Percentiles rank a stretch among this genome's conserved stretches.
Evolutionary conservation across 495 filamentous ascomycete species (phyloP).

Genomic region (Trichoderma asperelloides): DNA sequence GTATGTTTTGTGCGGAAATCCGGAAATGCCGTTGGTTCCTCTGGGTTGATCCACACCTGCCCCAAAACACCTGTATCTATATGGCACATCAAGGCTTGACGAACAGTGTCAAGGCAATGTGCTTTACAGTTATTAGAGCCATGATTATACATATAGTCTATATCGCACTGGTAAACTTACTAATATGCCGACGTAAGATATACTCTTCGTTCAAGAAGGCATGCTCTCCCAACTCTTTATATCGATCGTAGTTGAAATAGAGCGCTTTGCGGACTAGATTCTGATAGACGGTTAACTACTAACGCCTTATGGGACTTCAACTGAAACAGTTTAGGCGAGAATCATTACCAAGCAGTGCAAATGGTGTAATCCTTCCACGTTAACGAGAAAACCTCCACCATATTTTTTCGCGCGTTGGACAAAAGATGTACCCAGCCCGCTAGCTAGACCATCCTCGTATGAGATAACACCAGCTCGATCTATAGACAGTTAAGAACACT

Average conservation of each 20-base stretch:
- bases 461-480: conserved; percentile 15
- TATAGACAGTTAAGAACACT: not conserved
- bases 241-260: conserved; percentile 50
- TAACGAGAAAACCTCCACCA: conserved; percentile 46
- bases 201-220: conserved; percentile 41
- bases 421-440: conserved; percentile 35
- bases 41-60: conserved; percentile 40
- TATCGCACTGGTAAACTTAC: conserved; percentile 7
- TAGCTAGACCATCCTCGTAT: conserved; percentile 13
- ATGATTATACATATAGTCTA: not conserved
- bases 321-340: too few species aligned
- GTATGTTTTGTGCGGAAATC: conserved; percentile 48
- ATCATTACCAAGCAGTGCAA: conserved; percentile 42
- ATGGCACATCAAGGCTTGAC: conserved; percentile 49
- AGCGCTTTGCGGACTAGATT: conserved; percentile 48
- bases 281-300: conserved; percentile 10
- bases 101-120: conserved; percentile 47
- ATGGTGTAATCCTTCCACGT: conserved; percentile 50
- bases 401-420: conserved; percentile 43
- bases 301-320: too few species aligned
- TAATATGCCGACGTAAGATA: conserved; percentile 41
- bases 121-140: conserved; percentile 13
- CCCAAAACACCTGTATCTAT: conserved; percentile 43
- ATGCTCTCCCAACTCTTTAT: conserved; percentile 34
- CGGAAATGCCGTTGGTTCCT: conserved; percentile 36